phyloP scores from a whole-genome alignment of 208 protist species.

The Herpetomonas samuelpessoai region DNA sequence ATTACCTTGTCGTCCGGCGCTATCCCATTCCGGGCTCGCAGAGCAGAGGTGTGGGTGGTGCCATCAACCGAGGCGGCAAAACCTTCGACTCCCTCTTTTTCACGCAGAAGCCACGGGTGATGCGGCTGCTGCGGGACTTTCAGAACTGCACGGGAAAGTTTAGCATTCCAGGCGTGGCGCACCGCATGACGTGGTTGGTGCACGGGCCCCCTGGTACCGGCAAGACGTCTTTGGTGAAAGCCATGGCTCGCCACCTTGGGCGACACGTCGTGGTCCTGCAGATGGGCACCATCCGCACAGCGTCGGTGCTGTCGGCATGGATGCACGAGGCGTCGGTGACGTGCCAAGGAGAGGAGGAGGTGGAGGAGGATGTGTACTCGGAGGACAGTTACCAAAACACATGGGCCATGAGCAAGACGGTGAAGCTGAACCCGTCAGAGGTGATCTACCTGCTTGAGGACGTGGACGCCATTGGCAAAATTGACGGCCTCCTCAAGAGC shows the following conservation, averaged over 20 bases:
- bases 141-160: constrained; percentile 56
- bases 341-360: constrained; percentile 21
- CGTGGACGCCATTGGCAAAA: constrained; percentile 58
- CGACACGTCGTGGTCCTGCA: constrained; percentile 76
- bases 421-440: constrained; percentile 35
- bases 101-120: constrained; percentile 53
- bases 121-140: constrained; percentile 71
- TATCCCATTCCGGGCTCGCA: background rate
- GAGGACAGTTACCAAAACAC: background rate
- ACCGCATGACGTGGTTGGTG: constrained; percentile 79
- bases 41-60: constrained; percentile 8
- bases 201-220: constrained; percentile 92
- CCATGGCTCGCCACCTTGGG: constrained; percentile 65
- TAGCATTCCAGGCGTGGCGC: constrained; percentile 53
- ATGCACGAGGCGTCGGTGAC: constrained; percentile 39
- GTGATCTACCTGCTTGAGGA: constrained; percentile 86
- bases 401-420: constrained; percentile 1
- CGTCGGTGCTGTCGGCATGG: constrained; percentile 48
- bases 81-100: constrained; percentile 87
- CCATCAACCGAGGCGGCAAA: constrained; percentile 21
- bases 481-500: constrained; percentile 10
- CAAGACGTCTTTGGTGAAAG: constrained; percentile 91
- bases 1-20: background rate
- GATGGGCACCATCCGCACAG: constrained; percentile 67
- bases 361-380: constrained; percentile 4